Percentiles rank a stretch among this genome's conserved stretches.
Conservation (phyloP, 108 stramenopile genomes). For the Seminavis robusta region DNA sequence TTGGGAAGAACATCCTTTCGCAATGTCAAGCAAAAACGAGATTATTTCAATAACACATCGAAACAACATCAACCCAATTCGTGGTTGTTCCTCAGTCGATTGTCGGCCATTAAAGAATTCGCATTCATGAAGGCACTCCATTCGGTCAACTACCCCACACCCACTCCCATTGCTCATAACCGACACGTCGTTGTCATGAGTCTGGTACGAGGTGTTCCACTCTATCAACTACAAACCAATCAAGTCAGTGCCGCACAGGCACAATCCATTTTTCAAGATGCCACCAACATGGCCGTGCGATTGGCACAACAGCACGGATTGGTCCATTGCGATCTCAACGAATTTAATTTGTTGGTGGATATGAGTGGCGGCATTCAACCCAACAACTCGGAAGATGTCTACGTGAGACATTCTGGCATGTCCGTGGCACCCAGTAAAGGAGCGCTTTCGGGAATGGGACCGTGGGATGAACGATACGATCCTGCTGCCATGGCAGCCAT, state of each 20-base stretch:
- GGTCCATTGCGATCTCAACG: constrained; percentile 99
- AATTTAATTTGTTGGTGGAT: constrained; percentile 99
- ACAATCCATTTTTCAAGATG: constrained; percentile 82
- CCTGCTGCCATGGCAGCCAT: too few species aligned
- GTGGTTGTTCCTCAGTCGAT: constrained; percentile 95
- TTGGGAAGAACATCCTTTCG: constrained; percentile 96
- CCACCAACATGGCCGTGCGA: constrained; percentile 59
- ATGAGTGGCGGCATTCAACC: constrained; percentile 63
- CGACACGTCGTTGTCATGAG: constrained; percentile 94
- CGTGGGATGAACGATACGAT: constrained; percentile 60
- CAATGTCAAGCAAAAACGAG: constrained; percentile 95
- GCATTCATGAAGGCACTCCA: constrained; percentile 97
- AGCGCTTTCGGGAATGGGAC: constrained; percentile 63
- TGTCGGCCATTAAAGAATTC: constrained; percentile 93
- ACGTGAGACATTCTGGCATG: constrained; percentile 83
- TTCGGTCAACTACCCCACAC: constrained; percentile 92
- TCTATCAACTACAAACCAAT: constrained; percentile 86
- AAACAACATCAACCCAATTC: constrained; percentile 59
- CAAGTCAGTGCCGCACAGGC: constrained; percentile 85
- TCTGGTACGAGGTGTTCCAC: constrained; percentile 79
- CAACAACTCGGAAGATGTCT: constrained; percentile 68
- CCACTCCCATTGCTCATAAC: constrained; percentile 90
- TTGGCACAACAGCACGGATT: constrained; percentile 89
- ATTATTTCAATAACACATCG: constrained; percentile 80
- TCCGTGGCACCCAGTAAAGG: constrained; percentile 65